A percentile compares a stretch with the other conserved stretches of the same genome.
These are phyloP conservation scores for Rhodomyrtus psidioides DNA, from an alignment of 441 rosid genomes.

Conservation along the genomic window DNA sequence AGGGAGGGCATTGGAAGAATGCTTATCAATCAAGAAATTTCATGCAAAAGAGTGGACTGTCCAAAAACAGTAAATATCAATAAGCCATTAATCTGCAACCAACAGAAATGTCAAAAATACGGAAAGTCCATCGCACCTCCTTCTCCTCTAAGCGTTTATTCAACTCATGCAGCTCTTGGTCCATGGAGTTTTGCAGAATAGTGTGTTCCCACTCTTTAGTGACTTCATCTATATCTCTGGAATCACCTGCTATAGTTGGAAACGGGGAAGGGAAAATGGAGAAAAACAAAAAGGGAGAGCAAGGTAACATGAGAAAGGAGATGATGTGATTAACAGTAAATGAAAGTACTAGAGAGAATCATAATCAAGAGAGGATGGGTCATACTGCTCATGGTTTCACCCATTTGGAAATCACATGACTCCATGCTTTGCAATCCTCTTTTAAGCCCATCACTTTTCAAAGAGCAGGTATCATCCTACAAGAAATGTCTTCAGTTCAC, in stretches of 20 bases:
- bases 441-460: constrained; percentile 71
- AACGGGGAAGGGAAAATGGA: neutral
- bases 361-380: neutral
- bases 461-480: constrained; percentile 66
- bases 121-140: constrained; percentile 47
- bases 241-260: constrained; percentile 42
- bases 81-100: neutral
- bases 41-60: neutral
- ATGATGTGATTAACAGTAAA: neutral
- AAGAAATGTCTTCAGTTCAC: constrained; percentile 7
- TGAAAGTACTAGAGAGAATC: neutral
- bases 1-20: neutral
- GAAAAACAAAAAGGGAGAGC: neutral
- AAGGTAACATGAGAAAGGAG: neutral
- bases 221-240: constrained; percentile 78
- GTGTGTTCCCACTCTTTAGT: constrained; percentile 98
- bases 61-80: neutral
- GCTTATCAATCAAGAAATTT: neutral
- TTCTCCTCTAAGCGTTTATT: constrained; percentile 89
- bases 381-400: constrained; percentile 61
- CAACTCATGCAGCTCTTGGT: constrained; percentile 87
- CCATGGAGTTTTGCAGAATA: constrained; percentile 84
- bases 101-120: neutral
- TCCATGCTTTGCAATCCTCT: constrained; percentile 80
- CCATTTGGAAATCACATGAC: constrained; percentile 72